phyloP scores from a whole-genome alignment of 352 stramenopile genomes.

The Aphanomyces astaci region DNA sequence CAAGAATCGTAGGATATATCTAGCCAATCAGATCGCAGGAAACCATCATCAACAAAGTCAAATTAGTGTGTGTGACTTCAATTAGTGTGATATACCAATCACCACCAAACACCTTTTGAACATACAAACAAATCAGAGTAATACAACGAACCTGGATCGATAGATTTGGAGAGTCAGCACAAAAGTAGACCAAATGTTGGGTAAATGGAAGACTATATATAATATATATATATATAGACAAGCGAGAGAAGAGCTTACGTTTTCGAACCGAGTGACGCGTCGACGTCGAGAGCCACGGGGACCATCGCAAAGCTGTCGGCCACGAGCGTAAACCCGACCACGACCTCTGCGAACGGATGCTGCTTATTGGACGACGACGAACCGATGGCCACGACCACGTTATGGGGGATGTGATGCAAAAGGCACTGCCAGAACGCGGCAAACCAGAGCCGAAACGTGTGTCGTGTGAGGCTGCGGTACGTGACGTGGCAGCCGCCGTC shows the following conservation, averaged over 20 bases:
- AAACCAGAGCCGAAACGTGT: constrained; percentile 8
- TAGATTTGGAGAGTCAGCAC: too few species aligned
- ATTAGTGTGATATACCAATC: too few species aligned
- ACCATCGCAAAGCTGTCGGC: not conserved
- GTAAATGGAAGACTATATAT: too few species aligned
- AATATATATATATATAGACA: too few species aligned
- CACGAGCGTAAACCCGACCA: not conserved
- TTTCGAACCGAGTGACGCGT: constrained; percentile 1
- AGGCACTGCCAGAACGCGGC: constrained; percentile 12
- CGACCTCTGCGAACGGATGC: not conserved
- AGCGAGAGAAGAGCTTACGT: constrained; percentile 11
- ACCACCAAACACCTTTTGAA: too few species aligned
- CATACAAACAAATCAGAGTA: too few species aligned
- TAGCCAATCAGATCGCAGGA: not conserved
- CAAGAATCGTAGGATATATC: not conserved
- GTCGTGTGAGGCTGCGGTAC: not conserved
- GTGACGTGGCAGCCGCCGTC: not conserved
- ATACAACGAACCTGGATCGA: too few species aligned
- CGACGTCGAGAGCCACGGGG: not conserved
- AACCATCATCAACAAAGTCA: too few species aligned
- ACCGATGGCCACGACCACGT: not conserved
- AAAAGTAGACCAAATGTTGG: too few species aligned
- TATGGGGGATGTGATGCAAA: not conserved
- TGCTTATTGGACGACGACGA: not conserved
- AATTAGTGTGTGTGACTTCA: too few species aligned